A percentile compares a stretch with the other conserved stretches of the same genome.
phyloP scores from a whole-genome alignment of 2,329 filamentous ascomycete species.

The Cercospora sp. region DNA sequence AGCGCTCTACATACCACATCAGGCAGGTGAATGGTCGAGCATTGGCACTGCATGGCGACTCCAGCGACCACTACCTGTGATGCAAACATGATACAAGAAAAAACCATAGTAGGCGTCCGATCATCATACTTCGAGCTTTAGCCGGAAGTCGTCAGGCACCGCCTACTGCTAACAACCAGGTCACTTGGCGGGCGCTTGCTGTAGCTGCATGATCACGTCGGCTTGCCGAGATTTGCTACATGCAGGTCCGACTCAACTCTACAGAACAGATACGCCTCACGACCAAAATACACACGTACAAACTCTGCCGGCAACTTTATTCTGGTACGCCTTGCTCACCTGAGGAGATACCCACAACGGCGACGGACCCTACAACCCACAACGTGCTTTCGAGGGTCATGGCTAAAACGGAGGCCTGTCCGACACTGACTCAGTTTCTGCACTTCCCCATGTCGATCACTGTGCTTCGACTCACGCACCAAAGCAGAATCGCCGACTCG shows the following conservation, averaged over 20 bases:
- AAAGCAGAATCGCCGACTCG: background rate
- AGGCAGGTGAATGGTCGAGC: background rate
- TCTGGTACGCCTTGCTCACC: background rate
- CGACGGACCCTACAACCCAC: background rate
- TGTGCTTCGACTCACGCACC: constrained; percentile 2
- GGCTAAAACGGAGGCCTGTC: background rate
- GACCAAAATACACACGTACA: background rate
- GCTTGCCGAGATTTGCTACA: background rate
- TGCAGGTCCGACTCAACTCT: background rate
- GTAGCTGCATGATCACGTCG: background rate
- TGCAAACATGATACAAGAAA: background rate
- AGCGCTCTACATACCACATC: background rate
- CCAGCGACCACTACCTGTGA: background rate
- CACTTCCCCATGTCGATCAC: background rate
- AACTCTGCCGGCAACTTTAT: background rate
- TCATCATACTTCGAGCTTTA: background rate
- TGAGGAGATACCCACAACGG: background rate
- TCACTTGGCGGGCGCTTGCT: background rate
- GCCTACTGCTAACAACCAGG: background rate
- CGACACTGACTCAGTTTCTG: background rate
- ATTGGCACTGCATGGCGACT: background rate
- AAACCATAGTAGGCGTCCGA: background rate
- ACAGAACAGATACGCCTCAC: background rate
- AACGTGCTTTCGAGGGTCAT: background rate
- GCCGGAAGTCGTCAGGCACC: background rate